Evolutionary conservation across 2,329 filamentous ascomycete species (phyloP).

Genomic region (Aspergillus aculeatus): DNA sequence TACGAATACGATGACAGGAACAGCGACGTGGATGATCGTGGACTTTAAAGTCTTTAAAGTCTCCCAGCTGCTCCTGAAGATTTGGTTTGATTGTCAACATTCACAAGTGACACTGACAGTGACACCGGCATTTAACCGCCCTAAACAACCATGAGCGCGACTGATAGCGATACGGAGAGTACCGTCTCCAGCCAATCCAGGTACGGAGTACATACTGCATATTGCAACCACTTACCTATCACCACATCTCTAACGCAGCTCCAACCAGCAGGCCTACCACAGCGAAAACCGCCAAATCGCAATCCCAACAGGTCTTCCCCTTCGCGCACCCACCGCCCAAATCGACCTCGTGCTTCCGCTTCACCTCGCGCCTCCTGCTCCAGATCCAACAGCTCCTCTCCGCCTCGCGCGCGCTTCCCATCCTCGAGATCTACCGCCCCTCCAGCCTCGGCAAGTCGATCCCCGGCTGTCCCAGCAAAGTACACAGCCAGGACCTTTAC

Average conservation of each 20-base stretch:
- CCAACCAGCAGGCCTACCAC: not conserved
- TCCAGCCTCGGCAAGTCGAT: constrained; percentile 25
- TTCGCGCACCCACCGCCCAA: constrained; percentile 33
- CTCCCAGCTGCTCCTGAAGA: not conserved
- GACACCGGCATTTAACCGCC: too few relatives aligned
- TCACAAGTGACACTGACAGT: too few relatives aligned
- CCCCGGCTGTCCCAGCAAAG: constrained; percentile 22
- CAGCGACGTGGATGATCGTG: not conserved
- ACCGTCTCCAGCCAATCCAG: not conserved
- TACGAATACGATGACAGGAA: constrained; percentile 3
- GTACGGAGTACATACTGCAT: not conserved
- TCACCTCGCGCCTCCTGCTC: constrained; percentile 29
- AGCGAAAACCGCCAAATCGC: constrained; percentile 6
- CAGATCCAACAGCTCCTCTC: constrained; percentile 34
- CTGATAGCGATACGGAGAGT: constrained; percentile 3
- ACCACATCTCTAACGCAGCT: not conserved
- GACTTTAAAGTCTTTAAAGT: not conserved
- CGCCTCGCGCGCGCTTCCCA: constrained; percentile 26
- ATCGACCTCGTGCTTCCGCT: constrained; percentile 24
- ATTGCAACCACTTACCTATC: not conserved
- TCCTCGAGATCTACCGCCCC: constrained; percentile 34
- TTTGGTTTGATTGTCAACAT: not conserved
- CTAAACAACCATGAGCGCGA: not conserved
- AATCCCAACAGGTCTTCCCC: constrained; percentile 25
- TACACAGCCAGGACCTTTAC: constrained; percentile 29